Percentiles rank a stretch among this genome's conserved stretches.
These are phyloP conservation scores for Fraxinus greggii DNA, from an alignment of 305 asterid genomes.

Conservation along the genomic window DNA sequence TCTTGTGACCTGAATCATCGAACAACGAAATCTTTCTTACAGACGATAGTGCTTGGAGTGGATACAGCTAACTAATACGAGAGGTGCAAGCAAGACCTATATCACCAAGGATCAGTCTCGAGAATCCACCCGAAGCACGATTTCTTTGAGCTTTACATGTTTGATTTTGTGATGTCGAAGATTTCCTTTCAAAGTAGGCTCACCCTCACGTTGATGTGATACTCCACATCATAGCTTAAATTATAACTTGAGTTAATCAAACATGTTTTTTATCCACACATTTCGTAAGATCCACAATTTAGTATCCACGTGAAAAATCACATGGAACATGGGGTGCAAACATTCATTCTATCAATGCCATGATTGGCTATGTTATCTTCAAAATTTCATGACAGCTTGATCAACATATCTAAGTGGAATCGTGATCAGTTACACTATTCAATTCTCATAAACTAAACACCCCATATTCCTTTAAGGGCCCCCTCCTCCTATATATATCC, in stretches of 20 bases:
- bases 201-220: background rate
- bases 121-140: background rate
- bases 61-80: background rate
- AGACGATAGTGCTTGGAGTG: background rate
- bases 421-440: background rate
- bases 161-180: background rate
- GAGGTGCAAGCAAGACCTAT: background rate
- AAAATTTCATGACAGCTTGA: background rate
- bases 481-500: background rate
- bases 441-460: background rate
- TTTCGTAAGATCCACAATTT: background rate
- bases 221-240: background rate
- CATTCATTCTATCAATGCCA: background rate
- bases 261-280: background rate
- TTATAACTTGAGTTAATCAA: too few species aligned
- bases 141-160: background rate
- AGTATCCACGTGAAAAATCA: background rate
- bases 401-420: conserved; percentile 2
- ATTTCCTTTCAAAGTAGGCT: background rate
- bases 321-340: background rate
- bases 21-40: background rate
- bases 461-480: background rate
- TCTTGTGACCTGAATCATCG: background rate
- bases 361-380: background rate
- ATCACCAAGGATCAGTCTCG: background rate